Base-by-base conservation (phyloP, 305 asterid genomes). In the Fraxinus velutina region DNA sequence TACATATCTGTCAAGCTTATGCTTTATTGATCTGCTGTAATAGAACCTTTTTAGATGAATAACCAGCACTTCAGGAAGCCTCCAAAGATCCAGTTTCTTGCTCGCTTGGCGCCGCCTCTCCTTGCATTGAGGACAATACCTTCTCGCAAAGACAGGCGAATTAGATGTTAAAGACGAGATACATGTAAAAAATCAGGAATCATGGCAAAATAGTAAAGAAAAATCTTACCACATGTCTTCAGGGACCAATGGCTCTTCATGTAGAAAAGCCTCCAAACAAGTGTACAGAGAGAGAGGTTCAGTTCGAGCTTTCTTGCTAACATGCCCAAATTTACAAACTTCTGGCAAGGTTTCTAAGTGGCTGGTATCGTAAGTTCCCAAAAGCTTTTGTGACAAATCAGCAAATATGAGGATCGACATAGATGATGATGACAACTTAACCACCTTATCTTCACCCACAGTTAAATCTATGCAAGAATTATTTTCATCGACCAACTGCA, bases 201-300 rank as follows among this genome's bases (percentile, higher is more conserved):
- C 75, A 6, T 13, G 42, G 21, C 13, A 30, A 8, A 44, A 39
- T 32, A 85, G 50, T 33, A 10, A 15, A 83, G 84, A 76, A 39
- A 62, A 81, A 80, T 84, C 92, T 81, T 84, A 93, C 99, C 98
- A 96, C 98, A 94, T 96, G 86, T 96, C 99, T 87, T 94, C 99
- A 32, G 99, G 99, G 82, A 96, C 99, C 87, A 96, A 88, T 5
- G 99, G 99, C 90, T 96, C 99, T 88, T 96, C 99, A 21, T 96
- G 97, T 36, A 94, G 88, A 89, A 96, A 96, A 78, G 97, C 95
- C 88, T 96, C 99, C 90, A 96, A 86, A 93, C 98, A 96, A 88
- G 97, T 91, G 86, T 94, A 96, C 87, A 96, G 80, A 5, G 98
- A 94, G 82, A 94, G 94, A 85, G 99, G 99, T 83, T 96, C 99